Base-by-base conservation (phyloP, 2,329 filamentous ascomycete genomes). In the Berkeleyomyces basicola region DNA sequence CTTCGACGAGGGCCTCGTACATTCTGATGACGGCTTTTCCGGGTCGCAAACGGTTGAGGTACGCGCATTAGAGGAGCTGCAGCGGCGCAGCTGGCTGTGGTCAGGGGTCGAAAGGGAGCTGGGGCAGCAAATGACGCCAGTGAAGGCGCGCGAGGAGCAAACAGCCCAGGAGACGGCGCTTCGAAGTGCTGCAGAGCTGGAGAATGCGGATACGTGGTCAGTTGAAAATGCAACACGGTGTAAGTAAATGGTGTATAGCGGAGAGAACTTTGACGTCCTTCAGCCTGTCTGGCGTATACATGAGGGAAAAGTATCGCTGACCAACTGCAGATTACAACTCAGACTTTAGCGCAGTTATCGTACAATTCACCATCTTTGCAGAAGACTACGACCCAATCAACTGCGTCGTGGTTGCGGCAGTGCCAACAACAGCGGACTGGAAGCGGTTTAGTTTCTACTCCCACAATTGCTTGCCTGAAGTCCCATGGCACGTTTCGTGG, bases 401-500 rank as follows among this genome's bases (percentile, higher is more conserved):
- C 0, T 71, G 70, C 49, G 51, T 61, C 7, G 36, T 70, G 4
- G 9, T 59, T 0, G 47, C 67, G 0, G 42, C 64, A 3, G 23
- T 67, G 0, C 53, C 60, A 1, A 61, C 66, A 3, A 49, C 49
- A 1, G 40, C 62, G 0, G 63, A 69, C 4, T 65, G 68, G 4
- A 65, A 63, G 31, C 63, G 65, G 6, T 68, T 66, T 1, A 70
- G 69, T 42, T 72, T 70, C 63, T 67, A 63, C 51, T 42, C 67
- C 11, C 53, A 67, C 33, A 58, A 60, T 1, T 73, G 71, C 55
- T 42, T 59, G 33, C 58, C 61, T 0, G 61, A 67, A 40, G 67
- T 65, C n/a, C 67, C 66, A n/a, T 71, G 69, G 68, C 63, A 62
- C 3, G 58, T 70, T 5, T 73, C 71, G 0, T 73, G 70, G 70